phyloP scores from a whole-genome alignment of 2,329 filamentous ascomycete genomes.

The Fusarium haematococcum region DNA sequence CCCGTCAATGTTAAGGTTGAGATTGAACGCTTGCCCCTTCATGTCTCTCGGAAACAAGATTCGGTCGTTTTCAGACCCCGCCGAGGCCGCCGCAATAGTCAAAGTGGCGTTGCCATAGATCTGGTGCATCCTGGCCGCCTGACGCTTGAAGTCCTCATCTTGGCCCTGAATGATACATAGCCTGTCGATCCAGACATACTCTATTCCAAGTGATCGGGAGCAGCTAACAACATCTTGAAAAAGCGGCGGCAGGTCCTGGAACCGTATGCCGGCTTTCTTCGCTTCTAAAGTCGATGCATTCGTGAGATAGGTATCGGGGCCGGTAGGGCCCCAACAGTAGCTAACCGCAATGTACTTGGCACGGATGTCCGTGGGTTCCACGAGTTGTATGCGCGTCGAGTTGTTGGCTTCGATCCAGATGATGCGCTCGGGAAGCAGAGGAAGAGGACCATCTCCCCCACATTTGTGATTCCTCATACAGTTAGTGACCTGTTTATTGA shows the following conservation, averaged over 20 bases:
- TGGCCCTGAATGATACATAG: neutral
- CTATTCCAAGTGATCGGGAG: neutral
- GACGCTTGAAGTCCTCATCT: neutral
- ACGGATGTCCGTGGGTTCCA: neutral
- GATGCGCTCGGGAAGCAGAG: neutral
- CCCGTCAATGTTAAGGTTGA: neutral
- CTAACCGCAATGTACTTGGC: neutral
- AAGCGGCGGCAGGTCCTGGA: neutral
- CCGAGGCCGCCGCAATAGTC: neutral
- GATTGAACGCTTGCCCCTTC: neutral
- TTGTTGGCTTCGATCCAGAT: conserved; percentile 1
- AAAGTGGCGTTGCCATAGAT: neutral
- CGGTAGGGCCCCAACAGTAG: neutral
- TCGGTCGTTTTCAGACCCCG: neutral
- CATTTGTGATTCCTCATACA: neutral
- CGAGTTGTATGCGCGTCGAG: neutral
- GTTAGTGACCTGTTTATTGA: neutral
- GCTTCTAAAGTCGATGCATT: neutral
- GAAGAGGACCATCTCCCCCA: neutral
- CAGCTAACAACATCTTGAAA: conserved; percentile 1
- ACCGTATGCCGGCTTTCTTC: neutral
- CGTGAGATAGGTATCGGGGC: neutral
- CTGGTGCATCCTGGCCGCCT: neutral
- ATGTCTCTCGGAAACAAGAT: neutral
- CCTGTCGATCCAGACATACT: neutral